phyloP scores from a whole-genome alignment of 768 basidiomycete species.

The Amylocystis lapponica region DNA sequence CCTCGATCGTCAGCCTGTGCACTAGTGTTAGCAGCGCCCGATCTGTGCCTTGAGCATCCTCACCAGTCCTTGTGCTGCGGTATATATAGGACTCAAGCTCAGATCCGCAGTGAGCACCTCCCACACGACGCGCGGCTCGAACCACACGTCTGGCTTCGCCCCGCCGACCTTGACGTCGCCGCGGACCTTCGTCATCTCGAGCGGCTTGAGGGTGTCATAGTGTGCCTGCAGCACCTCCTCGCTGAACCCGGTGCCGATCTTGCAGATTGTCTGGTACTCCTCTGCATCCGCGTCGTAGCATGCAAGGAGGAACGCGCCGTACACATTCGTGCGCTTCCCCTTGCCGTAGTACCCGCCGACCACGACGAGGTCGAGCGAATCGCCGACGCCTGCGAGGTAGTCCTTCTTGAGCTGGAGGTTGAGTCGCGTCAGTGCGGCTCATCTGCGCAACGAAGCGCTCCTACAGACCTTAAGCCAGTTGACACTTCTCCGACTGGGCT shows the following conservation, averaged over 20 bases:
- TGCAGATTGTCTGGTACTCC: constrained; percentile 96
- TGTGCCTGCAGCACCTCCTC: constrained; percentile 84
- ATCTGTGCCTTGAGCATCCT: constrained; percentile 23
- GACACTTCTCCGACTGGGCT: constrained; percentile 90
- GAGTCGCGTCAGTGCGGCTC: neutral
- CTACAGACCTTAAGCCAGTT: constrained; percentile 95
- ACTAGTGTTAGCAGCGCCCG: constrained; percentile 1
- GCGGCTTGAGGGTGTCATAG: constrained; percentile 73
- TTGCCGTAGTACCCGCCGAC: constrained; percentile 97
- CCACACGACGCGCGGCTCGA: constrained; percentile 97
- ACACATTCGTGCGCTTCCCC: constrained; percentile 95
- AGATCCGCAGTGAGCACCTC: constrained; percentile 97
- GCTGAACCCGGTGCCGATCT: constrained; percentile 97
- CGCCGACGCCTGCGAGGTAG: constrained; percentile 93
- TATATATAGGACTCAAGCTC: constrained; percentile 93
- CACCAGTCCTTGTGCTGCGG: constrained; percentile 89
- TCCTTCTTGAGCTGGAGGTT: constrained; percentile 88
- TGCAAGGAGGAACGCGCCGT: constrained; percentile 95
- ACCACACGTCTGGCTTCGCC: constrained; percentile 96
- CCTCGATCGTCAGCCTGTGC: constrained; percentile 79
- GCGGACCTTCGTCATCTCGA: constrained; percentile 63
- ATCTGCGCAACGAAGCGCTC: too few relatives aligned
- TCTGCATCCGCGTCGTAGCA: constrained; percentile 95
- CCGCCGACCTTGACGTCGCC: constrained; percentile 87
- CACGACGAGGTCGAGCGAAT: constrained; percentile 96